Evolutionary conservation across 192 early-diverging fungal genomes (phyloP), one percentile per base, ranked within the genome.

Genomic region (Coemansia umbellata): DNA sequence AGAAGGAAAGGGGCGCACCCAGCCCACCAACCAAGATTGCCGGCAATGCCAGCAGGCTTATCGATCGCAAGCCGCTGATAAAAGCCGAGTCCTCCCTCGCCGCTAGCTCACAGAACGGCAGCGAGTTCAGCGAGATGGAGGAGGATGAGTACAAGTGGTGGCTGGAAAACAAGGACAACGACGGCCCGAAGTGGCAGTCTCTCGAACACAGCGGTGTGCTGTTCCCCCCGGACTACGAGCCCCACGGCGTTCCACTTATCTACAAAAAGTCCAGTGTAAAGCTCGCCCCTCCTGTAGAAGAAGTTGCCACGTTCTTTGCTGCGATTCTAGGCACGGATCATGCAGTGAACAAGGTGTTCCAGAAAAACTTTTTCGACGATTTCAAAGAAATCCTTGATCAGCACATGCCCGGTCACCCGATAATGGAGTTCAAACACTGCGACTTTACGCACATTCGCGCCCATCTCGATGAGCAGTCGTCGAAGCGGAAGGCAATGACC

Each of bases 291-390:
- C 84, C 85, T 26, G 86, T 88, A 3, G 96, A 98, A 67, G 96
- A 98, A 55, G 90, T 98, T 0, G 96, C 96, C 1, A 88, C 82
- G 10, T 98, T 97, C 66, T 98, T 86, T 81, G 96, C 93, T 19
- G 87, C 82, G 11, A 45, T 95, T 19, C 52, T 98, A 6, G 89
- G 82, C 17, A 92, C 91, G 0, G 92, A 96, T 31, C 82, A 88
- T 24, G 92, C 75, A 4, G 78, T 84, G 52, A 97, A 97, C 61
- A 79, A 81, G 21, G 83, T 78, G 14, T 98, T 98, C 63, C 81
- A 84, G 53, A 78, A 81, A 48, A 98, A 98, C 82, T 98, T 98
- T 58, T 98, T 98, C 63, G 63, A 53, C 14, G 96, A 98, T 63
- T 98, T 90, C 69, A 69, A 78, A 49, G 79, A 70, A 23, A 43